phyloP scores from a whole-genome alignment of 768 basidiomycete genomes.

The Pleurotus djamor region DNA sequence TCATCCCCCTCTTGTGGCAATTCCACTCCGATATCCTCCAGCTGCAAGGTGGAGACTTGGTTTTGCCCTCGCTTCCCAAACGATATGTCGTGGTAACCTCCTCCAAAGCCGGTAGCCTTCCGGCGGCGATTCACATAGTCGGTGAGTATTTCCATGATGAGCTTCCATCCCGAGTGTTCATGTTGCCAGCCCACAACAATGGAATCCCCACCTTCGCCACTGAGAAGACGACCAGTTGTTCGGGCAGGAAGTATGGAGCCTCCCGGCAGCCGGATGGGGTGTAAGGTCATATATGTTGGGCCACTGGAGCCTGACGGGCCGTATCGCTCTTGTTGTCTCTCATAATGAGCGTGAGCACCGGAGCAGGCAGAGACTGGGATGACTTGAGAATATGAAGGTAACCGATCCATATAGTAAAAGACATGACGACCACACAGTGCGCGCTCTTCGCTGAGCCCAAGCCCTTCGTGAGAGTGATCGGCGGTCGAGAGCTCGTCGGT shows the following conservation, averaged over 20 bases:
- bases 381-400: slow-evolving; percentile 75
- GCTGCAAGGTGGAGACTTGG: slow-evolving; percentile 39
- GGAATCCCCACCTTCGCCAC: slow-evolving; percentile 65
- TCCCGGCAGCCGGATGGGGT: slow-evolving; percentile 72
- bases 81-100: slow-evolving; percentile 49
- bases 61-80: slow-evolving; percentile 43
- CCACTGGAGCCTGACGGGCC: slow-evolving; percentile 46
- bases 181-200: slow-evolving; percentile 80
- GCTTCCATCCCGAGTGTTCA: slow-evolving; percentile 82
- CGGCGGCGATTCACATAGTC: slow-evolving; percentile 68
- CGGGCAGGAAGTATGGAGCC: slow-evolving; percentile 68
- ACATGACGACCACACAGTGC: slow-evolving; percentile 66
- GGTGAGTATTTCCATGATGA: slow-evolving; percentile 78
- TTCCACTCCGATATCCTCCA: slow-evolving; percentile 77
- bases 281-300: slow-evolving; percentile 61
- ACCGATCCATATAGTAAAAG: slow-evolving; percentile 70
- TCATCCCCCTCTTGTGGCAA: slow-evolving; percentile 61
- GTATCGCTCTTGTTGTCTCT: slow-evolving; percentile 62
- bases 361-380: slow-evolving; percentile 60
- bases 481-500: slow-evolving; percentile 64
- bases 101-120: slow-evolving; percentile 31
- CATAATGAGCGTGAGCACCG: slow-evolving; percentile 71
- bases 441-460: slow-evolving; percentile 42
- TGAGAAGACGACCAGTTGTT: slow-evolving; percentile 69
- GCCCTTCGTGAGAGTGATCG: slow-evolving; percentile 38